A percentile compares a stretch with the other conserved stretches of the same genome.
These are phyloP conservation scores for Stemphylium lycopersici DNA, from an alignment of 2,329 filamentous ascomycete species.

Conservation along the genomic window DNA sequence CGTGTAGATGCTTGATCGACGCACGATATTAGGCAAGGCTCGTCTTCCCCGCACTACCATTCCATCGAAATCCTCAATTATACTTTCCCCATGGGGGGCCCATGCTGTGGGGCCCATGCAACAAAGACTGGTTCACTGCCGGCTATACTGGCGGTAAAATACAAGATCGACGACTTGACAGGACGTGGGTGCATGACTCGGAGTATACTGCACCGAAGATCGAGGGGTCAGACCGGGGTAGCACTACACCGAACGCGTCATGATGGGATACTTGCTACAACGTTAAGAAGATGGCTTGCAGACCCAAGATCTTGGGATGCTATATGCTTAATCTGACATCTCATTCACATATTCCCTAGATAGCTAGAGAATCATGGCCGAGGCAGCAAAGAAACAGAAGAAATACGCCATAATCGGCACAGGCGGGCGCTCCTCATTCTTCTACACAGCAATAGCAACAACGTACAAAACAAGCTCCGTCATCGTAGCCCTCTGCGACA, in stretches of 20 bases:
- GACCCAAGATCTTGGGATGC: not conserved
- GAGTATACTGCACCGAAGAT: slow-evolving; percentile 16
- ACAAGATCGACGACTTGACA: slow-evolving; percentile 11
- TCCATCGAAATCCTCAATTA: not conserved
- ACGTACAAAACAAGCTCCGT: slow-evolving; percentile 59
- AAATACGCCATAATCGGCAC: slow-evolving; percentile 64
- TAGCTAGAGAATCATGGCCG: slow-evolving; percentile 12
- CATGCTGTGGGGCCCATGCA: slow-evolving; percentile 8
- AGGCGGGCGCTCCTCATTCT: slow-evolving; percentile 65
- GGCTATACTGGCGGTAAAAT: slow-evolving; percentile 5
- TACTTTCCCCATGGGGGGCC: slow-evolving; percentile 13
- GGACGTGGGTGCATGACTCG: slow-evolving; percentile 8
- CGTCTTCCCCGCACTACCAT: slow-evolving; percentile 14
- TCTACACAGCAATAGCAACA: slow-evolving; percentile 63
- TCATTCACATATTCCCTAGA: not conserved
- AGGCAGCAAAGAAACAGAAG: slow-evolving; percentile 20
- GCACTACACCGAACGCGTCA: slow-evolving; percentile 14
- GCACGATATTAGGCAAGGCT: slow-evolving; percentile 1
- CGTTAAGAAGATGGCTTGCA: slow-evolving; percentile 10
- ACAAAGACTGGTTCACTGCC: not conserved
- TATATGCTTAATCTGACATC: not conserved
- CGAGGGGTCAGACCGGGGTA: slow-evolving; percentile 11
- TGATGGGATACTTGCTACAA: slow-evolving; percentile 2
- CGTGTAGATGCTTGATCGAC: not conserved
- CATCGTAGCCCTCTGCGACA: slow-evolving; percentile 65